Conservation (phyloP, 2,329 filamentous ascomycete species). For the Colletotrichum gigasporum region DNA sequence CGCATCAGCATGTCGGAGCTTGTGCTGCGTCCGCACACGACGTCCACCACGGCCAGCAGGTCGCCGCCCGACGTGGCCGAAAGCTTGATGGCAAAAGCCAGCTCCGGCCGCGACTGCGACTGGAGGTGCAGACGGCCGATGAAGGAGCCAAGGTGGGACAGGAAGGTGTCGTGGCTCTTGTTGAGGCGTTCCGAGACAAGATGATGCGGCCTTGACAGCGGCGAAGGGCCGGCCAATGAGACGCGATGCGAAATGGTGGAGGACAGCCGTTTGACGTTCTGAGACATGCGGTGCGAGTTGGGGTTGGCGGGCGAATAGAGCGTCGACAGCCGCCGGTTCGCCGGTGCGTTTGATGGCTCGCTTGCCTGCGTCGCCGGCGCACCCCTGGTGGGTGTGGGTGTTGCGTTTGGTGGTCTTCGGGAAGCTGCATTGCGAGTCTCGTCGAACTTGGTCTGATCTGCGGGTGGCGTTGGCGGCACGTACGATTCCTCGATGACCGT, state of each 20-base stretch:
- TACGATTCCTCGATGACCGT: conserved; percentile 67
- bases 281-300: conserved; percentile 46
- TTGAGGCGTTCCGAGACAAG: conserved; percentile 86
- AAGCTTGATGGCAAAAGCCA: conserved; percentile 83
- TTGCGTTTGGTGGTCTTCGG: conserved; percentile 44
- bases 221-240: conserved; percentile 76
- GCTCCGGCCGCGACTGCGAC: conserved; percentile 87
- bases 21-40: conserved; percentile 81
- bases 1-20: conserved; percentile 73
- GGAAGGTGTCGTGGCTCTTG: conserved; percentile 83
- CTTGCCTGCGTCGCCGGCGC: conserved; percentile 45
- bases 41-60: conserved; percentile 81
- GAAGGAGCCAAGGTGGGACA: conserved; percentile 92
- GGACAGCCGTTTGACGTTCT: conserved; percentile 58
- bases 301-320: conserved; percentile 44
- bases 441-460: conserved; percentile 63
- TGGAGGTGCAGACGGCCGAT: conserved; percentile 90
- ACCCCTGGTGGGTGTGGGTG: conserved; percentile 42
- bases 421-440: conserved; percentile 51
- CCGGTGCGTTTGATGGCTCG: conserved; percentile 45
- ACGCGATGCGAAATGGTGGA: conserved; percentile 75
- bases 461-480: conserved; percentile 71
- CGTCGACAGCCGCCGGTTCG: conserved; percentile 58
- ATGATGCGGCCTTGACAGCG: conserved; percentile 71
- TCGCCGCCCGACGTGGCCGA: conserved; percentile 84